Evolutionary conservation across 805 yeast genomes (phyloP).

Genomic region (Metschnikowia similis): DNA sequence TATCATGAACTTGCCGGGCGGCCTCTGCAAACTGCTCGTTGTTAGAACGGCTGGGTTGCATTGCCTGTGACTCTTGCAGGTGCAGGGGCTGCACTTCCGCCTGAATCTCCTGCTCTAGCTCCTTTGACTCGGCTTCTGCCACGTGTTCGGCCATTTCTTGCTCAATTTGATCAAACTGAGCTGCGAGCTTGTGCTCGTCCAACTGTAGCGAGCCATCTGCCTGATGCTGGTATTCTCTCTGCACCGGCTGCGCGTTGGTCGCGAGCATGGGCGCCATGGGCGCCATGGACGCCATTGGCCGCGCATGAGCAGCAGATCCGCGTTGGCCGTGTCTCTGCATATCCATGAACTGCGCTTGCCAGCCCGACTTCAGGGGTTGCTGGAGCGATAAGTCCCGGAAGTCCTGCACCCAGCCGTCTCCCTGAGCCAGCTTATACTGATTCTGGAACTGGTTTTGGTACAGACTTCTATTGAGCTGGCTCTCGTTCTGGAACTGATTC

Average conservation of each 20-base stretch:
- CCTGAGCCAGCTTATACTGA: background rate
- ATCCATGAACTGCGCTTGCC: conserved; percentile 26
- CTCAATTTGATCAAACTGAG: conserved; percentile 33
- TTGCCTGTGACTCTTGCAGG: background rate
- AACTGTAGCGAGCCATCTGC: conserved; percentile 11
- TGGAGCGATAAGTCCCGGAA: conserved; percentile 13
- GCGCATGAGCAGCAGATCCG: background rate
- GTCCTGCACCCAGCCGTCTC: conserved; percentile 14
- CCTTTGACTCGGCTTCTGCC: background rate
- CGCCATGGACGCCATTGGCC: background rate
- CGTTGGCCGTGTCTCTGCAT: conserved; percentile 7
- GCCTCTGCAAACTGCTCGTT: conserved; percentile 38
- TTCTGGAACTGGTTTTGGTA: conserved; percentile 10
- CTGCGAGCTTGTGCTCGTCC: conserved; percentile 24
- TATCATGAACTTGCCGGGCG: conserved; percentile 32
- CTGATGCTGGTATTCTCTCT: conserved; percentile 6
- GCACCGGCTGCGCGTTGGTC: background rate
- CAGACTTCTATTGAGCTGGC: conserved; percentile 18
- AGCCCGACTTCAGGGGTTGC: conserved; percentile 14
- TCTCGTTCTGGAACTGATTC: conserved; percentile 2
- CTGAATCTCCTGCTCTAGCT: no score
- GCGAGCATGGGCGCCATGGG: background rate
- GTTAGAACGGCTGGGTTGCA: conserved; percentile 16
- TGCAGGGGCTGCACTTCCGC: no score
- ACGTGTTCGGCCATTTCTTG: conserved; percentile 21